These are phyloP conservation scores for Telfairia occidentalis DNA, from an alignment of 331 rosid species.

Conservation along the genomic window DNA sequence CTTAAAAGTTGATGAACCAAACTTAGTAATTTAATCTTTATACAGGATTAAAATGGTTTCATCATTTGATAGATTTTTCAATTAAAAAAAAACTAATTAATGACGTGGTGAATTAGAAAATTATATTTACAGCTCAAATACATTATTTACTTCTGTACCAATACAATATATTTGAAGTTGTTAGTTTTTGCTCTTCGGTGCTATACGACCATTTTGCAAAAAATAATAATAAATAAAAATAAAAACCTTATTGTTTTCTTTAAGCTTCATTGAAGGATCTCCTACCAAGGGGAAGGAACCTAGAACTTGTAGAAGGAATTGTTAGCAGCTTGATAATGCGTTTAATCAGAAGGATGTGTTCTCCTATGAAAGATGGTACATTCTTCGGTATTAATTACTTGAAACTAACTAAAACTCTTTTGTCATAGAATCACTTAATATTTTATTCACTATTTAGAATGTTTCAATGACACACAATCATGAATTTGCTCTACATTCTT, in stretches of 20 bases:
- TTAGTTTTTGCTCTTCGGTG: neutral
- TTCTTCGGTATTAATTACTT: no score
- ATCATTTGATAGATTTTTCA: neutral
- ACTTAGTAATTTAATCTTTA: no score
- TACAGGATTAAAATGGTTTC: no score
- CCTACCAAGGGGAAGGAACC: slow-evolving; percentile 32
- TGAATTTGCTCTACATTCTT: neutral
- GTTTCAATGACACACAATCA: neutral
- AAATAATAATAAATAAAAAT: no score
- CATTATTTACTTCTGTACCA: neutral
- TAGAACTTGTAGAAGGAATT: slow-evolving; percentile 57
- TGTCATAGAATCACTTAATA: neutral
- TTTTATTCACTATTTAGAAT: neutral
- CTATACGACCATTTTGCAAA: neutral
- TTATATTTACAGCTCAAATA: neutral
- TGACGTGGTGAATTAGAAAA: neutral
- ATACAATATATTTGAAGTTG: neutral
- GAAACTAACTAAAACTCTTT: neutral
- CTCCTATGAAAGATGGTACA: slow-evolving; percentile 48
- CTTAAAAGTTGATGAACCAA: no score
- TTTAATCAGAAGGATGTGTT: slow-evolving; percentile 51
- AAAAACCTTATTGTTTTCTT: slow-evolving; percentile 1
- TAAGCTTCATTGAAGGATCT: slow-evolving; percentile 64
- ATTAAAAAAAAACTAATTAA: neutral
- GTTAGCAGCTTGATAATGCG: slow-evolving; percentile 54